Evolutionary conservation across 768 basidiomycete species (phyloP), one percentile per base, ranked within the genome.

Genomic region (Suillus occidentalis): DNA sequence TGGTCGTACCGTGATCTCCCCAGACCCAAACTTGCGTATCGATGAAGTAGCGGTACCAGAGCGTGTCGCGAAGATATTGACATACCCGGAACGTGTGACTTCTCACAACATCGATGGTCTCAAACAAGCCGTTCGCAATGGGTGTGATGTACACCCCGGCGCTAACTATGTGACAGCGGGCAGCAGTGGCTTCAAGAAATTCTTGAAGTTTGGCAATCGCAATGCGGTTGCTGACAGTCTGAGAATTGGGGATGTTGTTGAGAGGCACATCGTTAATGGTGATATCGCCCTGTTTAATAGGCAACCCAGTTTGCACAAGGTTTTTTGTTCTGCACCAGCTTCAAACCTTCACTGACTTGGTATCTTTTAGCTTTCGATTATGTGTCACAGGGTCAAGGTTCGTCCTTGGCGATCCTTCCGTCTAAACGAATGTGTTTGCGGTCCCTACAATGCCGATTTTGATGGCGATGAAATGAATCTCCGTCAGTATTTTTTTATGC

Each of bases 401-500:
- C 84, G 97, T 37, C 97, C 97, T 28, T 99, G 97, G 97, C 83
- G 97, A 68, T 92, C 97, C 1, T 98, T 99, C 81, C 86, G 97
- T 39, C 79, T 99, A 63, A 99, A 99, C 73, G 97, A 99, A 75
- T 99, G 97, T 86, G 97, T 98, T 10, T 99, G 97, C 78, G 95
- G 94, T 56, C 97, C 97, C 9, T 99, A 98, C 79, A 98, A 98
- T 73, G 97, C 97, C 58, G 97, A 99, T 82, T 99, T 99, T 69
- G 97, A 99, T 75, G 97, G 97, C 66, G 97, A 99, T 75, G 97
- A 99, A 76, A 99, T 99, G 97, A 99, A 99, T 78, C 81, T 99
- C 71, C 97, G 97, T 96, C 72, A 71, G 93, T 74, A 60, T 55
- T 42, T 28, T 25, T 6, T 31, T 25, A 31, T 42, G 28, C 39